Evolutionary conservation across 2,329 filamentous ascomycete genomes (phyloP).

Genomic region (Ambrosiella xylebori): DNA sequence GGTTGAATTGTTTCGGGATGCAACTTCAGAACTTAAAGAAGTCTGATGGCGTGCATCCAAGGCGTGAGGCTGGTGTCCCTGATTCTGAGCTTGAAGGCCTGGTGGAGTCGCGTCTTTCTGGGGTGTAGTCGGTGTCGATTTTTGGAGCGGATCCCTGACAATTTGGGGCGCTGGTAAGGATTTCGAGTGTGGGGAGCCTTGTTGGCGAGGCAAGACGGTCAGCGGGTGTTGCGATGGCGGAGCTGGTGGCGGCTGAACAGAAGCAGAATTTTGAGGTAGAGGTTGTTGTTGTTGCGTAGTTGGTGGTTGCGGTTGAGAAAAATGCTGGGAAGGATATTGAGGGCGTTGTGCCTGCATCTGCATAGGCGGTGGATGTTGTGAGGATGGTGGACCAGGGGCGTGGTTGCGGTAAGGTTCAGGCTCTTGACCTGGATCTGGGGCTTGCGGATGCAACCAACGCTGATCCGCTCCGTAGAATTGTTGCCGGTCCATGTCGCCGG

Average conservation of each 20-base stretch:
- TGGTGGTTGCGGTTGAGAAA: neutral
- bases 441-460: neutral
- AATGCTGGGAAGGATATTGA: neutral
- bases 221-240: slow-evolving; percentile 17
- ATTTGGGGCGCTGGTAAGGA: neutral
- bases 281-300: slow-evolving; percentile 14
- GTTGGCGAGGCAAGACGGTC: slow-evolving; percentile 14
- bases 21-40: neutral
- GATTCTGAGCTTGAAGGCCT: slow-evolving; percentile 10
- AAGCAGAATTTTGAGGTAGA: slow-evolving; percentile 17
- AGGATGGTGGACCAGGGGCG: neutral
- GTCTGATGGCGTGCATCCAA: neutral
- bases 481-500: neutral
- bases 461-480: slow-evolving; percentile 2
- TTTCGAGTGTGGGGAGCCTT: slow-evolving; percentile 19
- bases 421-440: no score
- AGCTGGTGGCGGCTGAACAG: slow-evolving; percentile 14
- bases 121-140: slow-evolving; percentile 6
- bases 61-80: slow-evolving; percentile 3
- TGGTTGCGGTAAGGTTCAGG: no score
- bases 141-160: slow-evolving; percentile 3
- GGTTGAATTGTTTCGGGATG: neutral
- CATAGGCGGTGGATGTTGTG: neutral
- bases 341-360: neutral
- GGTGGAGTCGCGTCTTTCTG: slow-evolving; percentile 6